Percentiles rank a stretch among this genome's conserved stretches.
These are phyloP conservation scores for Crinitomyces ghanaensis DNA, from an alignment of 805 yeast species.

Conservation along the genomic window DNA sequence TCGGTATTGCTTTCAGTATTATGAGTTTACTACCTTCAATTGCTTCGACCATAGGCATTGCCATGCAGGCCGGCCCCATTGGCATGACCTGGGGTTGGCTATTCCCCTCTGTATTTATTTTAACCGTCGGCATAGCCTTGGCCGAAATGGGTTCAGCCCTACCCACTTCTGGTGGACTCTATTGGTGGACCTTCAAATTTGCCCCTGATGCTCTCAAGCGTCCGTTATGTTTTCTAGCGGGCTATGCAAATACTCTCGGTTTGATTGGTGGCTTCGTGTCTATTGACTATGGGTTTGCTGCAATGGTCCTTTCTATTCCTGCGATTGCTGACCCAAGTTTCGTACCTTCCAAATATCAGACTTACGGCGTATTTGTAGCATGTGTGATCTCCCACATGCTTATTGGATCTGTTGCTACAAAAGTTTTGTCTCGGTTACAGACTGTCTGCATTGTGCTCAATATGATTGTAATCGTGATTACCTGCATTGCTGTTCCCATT, in stretches of 20 bases:
- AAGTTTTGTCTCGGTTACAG: conserved; percentile 46
- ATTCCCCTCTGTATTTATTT: conserved; percentile 42
- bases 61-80: conserved; percentile 52
- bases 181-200: conserved; percentile 56
- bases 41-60: conserved; percentile 42
- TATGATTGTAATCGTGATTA: conserved; percentile 38
- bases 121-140: conserved; percentile 50
- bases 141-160: conserved; percentile 56
- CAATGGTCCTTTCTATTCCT: conserved; percentile 34
- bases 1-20: conserved; percentile 61
- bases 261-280: conserved; percentile 56
- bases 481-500: conserved; percentile 15
- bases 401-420: conserved; percentile 46
- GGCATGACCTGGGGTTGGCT: conserved; percentile 70
- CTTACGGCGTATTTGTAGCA: conserved; percentile 58
- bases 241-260: conserved; percentile 58
- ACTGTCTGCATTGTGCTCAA: conserved; percentile 46
- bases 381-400: conserved; percentile 41
- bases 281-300: conserved; percentile 59
- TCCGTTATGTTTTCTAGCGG: conserved; percentile 51
- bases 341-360: conserved; percentile 39
- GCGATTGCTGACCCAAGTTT: conserved; percentile 43
- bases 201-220: conserved; percentile 44
- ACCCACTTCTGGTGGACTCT: conserved; percentile 69
- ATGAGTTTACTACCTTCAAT: conserved; percentile 56